A percentile compares a stretch with the other conserved stretches of the same genome.
Evolutionary conservation across 371 early-diverging fungal species (phyloP).

Genomic region (Smittium mucronatum): DNA sequence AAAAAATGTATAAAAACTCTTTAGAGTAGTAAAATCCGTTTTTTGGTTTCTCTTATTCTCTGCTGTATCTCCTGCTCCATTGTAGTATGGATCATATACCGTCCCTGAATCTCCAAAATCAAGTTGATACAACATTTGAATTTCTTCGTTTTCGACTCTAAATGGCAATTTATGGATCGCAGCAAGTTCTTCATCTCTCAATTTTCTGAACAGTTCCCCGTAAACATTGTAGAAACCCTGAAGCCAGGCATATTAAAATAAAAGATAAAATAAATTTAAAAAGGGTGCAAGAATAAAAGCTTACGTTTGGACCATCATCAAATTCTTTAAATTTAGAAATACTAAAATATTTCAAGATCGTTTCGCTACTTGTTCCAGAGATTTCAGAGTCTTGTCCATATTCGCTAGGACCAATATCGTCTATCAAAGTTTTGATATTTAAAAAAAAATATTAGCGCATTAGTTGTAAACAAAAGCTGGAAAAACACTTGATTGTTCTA

Average conservation of each 20-base stretch:
- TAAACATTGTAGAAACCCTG: constrained; percentile 74
- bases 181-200: constrained; percentile 62
- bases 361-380: constrained; percentile 18
- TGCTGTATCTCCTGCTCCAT: neutral
- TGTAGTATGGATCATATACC: constrained; percentile 22
- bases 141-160: constrained; percentile 36
- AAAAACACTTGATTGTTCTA: no score
- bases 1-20: constrained; percentile 69
- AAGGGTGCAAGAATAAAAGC: no score
- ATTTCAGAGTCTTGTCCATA: constrained; percentile 15
- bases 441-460: no score
- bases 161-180: neutral
- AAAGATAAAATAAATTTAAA: no score
- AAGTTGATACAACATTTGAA: constrained; percentile 21
- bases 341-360: constrained; percentile 28
- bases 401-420: constrained; percentile 1
- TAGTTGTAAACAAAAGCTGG: no score
- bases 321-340: constrained; percentile 40
- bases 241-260: constrained; percentile 5
- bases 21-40: constrained; percentile 20
- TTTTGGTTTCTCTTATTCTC: neutral
- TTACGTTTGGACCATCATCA: constrained; percentile 24
- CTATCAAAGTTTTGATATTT: no score
- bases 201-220: constrained; percentile 53
- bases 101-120: constrained; percentile 28